Evolutionary conservation across 2,329 filamentous ascomycete species (phyloP), one percentile per base, ranked within the genome.

Genomic region (Neofusicoccum kwambonambiense): DNA sequence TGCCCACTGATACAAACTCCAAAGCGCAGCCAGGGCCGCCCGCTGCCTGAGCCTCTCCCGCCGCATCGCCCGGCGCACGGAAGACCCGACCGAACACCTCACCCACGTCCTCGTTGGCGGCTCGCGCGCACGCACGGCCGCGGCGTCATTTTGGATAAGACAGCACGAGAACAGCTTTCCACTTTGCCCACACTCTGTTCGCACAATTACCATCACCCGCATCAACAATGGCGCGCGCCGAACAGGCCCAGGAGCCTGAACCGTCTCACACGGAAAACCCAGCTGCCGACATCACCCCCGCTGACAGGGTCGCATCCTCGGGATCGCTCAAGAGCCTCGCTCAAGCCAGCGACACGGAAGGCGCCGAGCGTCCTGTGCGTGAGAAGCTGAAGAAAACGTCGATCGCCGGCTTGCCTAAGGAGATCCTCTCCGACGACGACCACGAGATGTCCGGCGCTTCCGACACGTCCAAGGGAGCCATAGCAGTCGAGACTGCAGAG

Each of bases 381-480:
- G 83, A 88, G 72, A 85, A 87, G 75, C 77, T 89, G 62, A 84
- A 86, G 74, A 83, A 88, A 70, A 87, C 86, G 3, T 81, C 83
- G n/a, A 86, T 89, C 64, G 82, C 82, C 44, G 76, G 80, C 19
- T 11, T 47, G 11, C n/a, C 37, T 4, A 35, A 47, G 41, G 42
- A 35, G 6, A 7, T 49, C 7, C 27, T 49, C 22, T 44, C 49
- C 2, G 39, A 42, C 22, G 22, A 37, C 39, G 52, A 65, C 39
- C 44, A 60, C 34, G 68, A 61, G 62, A 73, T 74, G 72, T 68
- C 68, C 19, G 70, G 71, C 19, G 41, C 61, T 35, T 69, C 61
- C 47, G 69, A 64, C 42, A 42, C 56, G 8, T 41, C 52, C 13
- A 58, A 64, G 42, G 62, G 37, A 17, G 27, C 61, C 31, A 39